Evolutionary conservation across 2,329 filamentous ascomycete genomes (phyloP).

Genomic region (Nakataea oryzae): DNA sequence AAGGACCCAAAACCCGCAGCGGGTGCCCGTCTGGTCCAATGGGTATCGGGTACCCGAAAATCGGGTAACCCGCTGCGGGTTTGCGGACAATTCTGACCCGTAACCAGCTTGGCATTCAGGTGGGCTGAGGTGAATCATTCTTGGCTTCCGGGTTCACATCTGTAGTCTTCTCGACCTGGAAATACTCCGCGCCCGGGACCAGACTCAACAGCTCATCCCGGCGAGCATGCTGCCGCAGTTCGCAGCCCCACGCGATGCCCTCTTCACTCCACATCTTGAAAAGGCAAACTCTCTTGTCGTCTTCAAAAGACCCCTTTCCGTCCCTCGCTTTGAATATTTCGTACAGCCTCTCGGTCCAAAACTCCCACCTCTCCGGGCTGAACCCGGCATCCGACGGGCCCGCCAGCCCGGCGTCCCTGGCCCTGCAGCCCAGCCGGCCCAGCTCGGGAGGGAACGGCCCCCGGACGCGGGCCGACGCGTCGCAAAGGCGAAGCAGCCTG

Average conservation of each 20-base stretch:
- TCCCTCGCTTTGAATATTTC: neutral
- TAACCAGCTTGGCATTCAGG: no score
- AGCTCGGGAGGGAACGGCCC: neutral
- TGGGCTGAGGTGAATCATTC: no score
- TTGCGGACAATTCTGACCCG: no score
- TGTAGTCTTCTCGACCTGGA: no score
- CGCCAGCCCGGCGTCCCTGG: neutral
- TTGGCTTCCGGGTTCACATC: no score
- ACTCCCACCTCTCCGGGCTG: neutral
- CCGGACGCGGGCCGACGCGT: neutral
- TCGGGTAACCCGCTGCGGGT: no score
- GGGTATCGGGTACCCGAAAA: no score
- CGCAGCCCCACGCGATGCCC: neutral
- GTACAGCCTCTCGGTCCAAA: neutral
- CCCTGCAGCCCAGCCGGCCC: neutral
- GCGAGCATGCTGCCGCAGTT: neutral
- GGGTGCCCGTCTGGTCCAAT: no score
- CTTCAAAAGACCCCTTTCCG: neutral
- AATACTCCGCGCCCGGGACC: no score
- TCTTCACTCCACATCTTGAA: neutral
- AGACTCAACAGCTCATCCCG: neutral
- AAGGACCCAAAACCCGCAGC: no score
- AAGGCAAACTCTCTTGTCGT: neutral
- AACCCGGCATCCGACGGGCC: neutral
- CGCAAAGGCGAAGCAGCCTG: neutral